Conservation (phyloP, 495 filamentous ascomycete genomes). For the Pyrenopolyporus hunteri region DNA sequence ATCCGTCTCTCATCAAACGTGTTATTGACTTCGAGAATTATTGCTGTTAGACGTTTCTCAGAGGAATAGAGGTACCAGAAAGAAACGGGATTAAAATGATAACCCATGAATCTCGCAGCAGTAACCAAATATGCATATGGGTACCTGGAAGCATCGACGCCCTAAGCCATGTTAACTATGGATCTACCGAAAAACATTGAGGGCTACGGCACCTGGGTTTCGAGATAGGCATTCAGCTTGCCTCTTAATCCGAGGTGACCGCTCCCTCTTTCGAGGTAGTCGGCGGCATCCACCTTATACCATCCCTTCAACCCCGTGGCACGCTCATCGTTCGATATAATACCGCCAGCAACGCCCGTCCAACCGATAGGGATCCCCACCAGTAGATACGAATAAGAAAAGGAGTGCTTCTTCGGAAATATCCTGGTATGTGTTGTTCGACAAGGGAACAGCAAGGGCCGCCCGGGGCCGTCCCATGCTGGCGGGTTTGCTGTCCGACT, state of each 20-base stretch:
- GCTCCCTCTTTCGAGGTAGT: constrained; percentile 63
- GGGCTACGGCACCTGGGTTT: constrained; percentile 48
- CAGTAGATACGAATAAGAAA: constrained; percentile 69
- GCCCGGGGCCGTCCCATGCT: constrained; percentile 21
- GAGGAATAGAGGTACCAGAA: constrained; percentile 80
- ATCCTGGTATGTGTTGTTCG: constrained; percentile 65
- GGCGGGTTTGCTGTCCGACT: constrained; percentile 5
- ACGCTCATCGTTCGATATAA: constrained; percentile 55
- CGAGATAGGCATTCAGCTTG: constrained; percentile 66
- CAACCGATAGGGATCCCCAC: constrained; percentile 70
- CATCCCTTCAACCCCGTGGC: constrained; percentile 51
- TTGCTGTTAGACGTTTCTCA: constrained; percentile 62
- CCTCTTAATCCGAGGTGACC: constrained; percentile 54
- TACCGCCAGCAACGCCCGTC: constrained; percentile 56
- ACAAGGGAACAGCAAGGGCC: constrained; percentile 63
- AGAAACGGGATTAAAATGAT: constrained; percentile 77
- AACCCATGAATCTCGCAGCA: constrained; percentile 70
- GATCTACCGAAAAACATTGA: background rate
- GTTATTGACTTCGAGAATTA: constrained; percentile 81
- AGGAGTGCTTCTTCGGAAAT: constrained; percentile 67
- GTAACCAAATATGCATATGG: constrained; percentile 73
- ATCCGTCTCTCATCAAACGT: constrained; percentile 75
- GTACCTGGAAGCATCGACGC: constrained; percentile 56
- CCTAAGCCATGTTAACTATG: constrained; percentile 45
- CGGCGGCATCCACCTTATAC: constrained; percentile 63